A percentile compares a stretch with the other conserved stretches of the same genome.
Evolutionary conservation across 306 rosid genomes (phyloP).

Genomic region (Cucurbita maxima): DNA sequence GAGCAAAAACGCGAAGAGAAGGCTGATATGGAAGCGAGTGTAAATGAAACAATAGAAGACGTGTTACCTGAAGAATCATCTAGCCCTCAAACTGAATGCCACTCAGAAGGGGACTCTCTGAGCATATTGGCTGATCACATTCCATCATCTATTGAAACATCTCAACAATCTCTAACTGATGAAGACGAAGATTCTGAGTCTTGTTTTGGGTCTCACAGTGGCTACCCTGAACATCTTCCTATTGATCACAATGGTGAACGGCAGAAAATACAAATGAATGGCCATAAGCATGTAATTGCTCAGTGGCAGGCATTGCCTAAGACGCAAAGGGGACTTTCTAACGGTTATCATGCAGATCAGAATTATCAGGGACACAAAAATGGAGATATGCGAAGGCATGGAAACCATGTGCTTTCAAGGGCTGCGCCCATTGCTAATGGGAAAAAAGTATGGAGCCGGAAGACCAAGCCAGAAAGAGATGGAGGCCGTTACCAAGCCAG

Average conservation of each 20-base stretch:
- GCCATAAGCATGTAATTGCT: constrained; percentile 14
- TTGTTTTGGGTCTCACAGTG: constrained; percentile 16
- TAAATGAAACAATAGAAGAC: constrained; percentile 18
- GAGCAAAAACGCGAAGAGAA: constrained; percentile 34
- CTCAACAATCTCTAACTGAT: constrained; percentile 19
- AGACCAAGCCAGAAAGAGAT: constrained; percentile 36
- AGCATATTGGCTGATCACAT: constrained; percentile 18
- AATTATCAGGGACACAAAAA: constrained; percentile 31
- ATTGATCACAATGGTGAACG: constrained; percentile 31
- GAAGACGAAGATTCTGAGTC: constrained; percentile 22
- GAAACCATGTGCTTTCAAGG: constrained; percentile 25
- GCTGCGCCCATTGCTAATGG: constrained; percentile 16
- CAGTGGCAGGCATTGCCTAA: constrained; percentile 30
- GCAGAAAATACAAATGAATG: constrained; percentile 18
- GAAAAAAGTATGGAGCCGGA: constrained; percentile 48
- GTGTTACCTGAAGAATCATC: constrained; percentile 27
- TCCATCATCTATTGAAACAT: constrained; percentile 16
- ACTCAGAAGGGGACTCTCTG: constrained; percentile 18
- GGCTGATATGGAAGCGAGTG: constrained; percentile 18
- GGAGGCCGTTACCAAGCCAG: constrained; percentile 24
- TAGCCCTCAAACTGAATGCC: constrained; percentile 17
- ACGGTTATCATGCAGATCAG: constrained; percentile 22
- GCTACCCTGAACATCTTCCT: constrained; percentile 6
- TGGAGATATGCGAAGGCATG: constrained; percentile 29
- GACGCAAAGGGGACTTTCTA: constrained; percentile 21